Evolutionary conservation across 2,329 filamentous ascomycete species (phyloP).

Genomic region (Pseudofabraea citricarpa): DNA sequence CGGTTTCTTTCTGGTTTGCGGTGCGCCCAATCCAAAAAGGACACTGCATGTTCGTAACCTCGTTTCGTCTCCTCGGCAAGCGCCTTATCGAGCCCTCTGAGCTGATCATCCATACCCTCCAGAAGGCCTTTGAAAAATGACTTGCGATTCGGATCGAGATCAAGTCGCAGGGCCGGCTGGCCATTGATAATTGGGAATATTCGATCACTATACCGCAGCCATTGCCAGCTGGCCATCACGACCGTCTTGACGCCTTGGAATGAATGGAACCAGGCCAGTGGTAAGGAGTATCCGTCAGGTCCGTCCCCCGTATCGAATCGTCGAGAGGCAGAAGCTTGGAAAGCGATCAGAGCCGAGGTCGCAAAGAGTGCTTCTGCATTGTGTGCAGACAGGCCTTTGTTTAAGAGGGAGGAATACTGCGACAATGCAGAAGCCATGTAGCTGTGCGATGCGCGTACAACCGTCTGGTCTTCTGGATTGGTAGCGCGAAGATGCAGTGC

Average conservation of each 20-base stretch:
- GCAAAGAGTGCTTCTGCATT: slow-evolving; percentile 62
- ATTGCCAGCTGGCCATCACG: slow-evolving; percentile 60
- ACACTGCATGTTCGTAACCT: slow-evolving; percentile 60
- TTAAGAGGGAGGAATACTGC: slow-evolving; percentile 53
- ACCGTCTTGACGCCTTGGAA: slow-evolving; percentile 64
- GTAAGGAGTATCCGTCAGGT: slow-evolving; percentile 48
- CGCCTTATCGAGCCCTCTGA: slow-evolving; percentile 29
- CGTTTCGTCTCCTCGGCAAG: slow-evolving; percentile 35
- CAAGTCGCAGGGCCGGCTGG: slow-evolving; percentile 56
- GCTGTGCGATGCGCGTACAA: slow-evolving; percentile 58
- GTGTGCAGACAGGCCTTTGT: slow-evolving; percentile 48
- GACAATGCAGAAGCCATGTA: slow-evolving; percentile 61
- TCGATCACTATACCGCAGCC: slow-evolving; percentile 51
- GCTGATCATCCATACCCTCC: slow-evolving; percentile 51
- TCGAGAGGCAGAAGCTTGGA: slow-evolving; percentile 60
- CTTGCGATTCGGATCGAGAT: slow-evolving; percentile 46
- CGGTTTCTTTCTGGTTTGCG: slow-evolving; percentile 54
- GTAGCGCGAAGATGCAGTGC: slow-evolving; percentile 56
- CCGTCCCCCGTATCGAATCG: slow-evolving; percentile 55
- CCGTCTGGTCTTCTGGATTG: slow-evolving; percentile 50
- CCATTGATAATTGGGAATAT: slow-evolving; percentile 59
- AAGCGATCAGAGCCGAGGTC: slow-evolving; percentile 59
- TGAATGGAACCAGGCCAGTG: slow-evolving; percentile 61
- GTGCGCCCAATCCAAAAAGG: slow-evolving; percentile 62
- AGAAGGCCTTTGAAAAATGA: slow-evolving; percentile 60